Evolutionary conservation across 768 basidiomycete genomes (phyloP).

Genomic region (Leucocoprinus sp.): DNA sequence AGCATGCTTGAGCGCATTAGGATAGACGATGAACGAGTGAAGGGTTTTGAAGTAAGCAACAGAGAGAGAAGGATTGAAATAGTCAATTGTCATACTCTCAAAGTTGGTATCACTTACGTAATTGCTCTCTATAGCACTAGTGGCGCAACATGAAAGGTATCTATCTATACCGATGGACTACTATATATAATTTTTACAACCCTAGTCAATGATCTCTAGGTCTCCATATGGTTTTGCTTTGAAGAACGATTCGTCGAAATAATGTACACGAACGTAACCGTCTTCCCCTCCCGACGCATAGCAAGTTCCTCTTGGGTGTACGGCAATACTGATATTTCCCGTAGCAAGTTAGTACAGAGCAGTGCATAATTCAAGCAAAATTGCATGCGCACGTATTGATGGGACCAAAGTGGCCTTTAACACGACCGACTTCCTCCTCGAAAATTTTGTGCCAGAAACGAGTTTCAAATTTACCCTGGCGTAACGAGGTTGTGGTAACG

Average conservation of each 20-base stretch:
- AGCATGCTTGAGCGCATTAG: conserved; percentile 13
- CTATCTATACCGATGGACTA: not conserved
- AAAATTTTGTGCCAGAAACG: conserved; percentile 97
- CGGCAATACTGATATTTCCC: conserved; percentile 62
- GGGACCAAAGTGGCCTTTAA: conserved; percentile 96
- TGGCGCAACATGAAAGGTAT: not conserved
- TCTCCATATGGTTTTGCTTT: conserved; percentile 88
- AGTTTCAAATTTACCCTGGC: conserved; percentile 97
- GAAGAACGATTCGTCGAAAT: conserved; percentile 94
- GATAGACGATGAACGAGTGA: not conserved
- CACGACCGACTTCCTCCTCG: conserved; percentile 94
- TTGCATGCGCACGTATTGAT: conserved; percentile 77
- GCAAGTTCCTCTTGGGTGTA: conserved; percentile 79
- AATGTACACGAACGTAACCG: conserved; percentile 86
- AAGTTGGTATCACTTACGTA: conserved; percentile 1
- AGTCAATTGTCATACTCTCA: not conserved
- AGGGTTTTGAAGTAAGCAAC: conserved; percentile 1
- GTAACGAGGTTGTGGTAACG: conserved; percentile 88
- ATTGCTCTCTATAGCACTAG: not conserved
- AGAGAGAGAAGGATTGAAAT: conserved; percentile 4
- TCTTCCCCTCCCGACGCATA: conserved; percentile 98
- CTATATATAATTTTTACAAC: not conserved
- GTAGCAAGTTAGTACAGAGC: not conserved
- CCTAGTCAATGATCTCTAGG: conserved; percentile 52
- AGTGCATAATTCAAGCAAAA: not conserved